These are phyloP conservation scores for Agarophyton chilense DNA, from an alignment of 23 red algal genomes.

Conservation along the genomic window DNA sequence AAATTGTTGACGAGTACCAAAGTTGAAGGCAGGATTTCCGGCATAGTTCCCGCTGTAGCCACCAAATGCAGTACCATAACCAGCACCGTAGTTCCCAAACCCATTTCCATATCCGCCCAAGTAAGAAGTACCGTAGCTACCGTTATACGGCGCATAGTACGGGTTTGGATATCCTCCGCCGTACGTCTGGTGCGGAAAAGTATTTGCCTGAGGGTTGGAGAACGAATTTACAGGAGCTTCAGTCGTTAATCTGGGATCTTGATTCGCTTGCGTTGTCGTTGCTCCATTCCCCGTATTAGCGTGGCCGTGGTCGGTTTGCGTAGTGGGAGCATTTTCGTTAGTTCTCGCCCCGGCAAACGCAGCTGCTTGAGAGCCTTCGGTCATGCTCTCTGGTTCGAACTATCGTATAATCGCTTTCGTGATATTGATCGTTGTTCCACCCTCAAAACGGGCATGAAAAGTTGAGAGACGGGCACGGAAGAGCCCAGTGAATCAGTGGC, in stretches of 20 bases:
- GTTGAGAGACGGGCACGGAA: too few species aligned
- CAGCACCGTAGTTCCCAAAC: constrained; percentile 11
- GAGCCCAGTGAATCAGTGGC: too few species aligned
- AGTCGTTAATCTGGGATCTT: background rate
- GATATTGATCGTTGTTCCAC: too few species aligned
- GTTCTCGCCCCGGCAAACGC: background rate
- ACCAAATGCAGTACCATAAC: background rate
- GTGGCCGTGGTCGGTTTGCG: background rate
- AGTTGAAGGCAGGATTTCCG: constrained; percentile 5
- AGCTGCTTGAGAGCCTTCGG: background rate
- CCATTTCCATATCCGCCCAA: background rate
- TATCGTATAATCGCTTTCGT: background rate
- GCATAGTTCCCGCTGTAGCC: background rate
- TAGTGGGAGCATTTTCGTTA: background rate
- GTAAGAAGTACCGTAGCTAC: constrained; percentile 8
- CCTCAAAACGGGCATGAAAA: too few species aligned
- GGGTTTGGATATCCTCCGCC: background rate
- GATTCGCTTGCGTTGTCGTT: background rate
- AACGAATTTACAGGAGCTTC: background rate
- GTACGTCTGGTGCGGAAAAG: background rate
- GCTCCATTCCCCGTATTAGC: background rate
- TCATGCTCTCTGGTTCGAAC: background rate
- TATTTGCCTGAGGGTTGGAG: background rate
- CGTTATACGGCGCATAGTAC: background rate
- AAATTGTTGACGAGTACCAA: background rate